These are phyloP conservation scores for Pichia nakasei DNA, from an alignment of 805 yeast species.

Conservation along the genomic window DNA sequence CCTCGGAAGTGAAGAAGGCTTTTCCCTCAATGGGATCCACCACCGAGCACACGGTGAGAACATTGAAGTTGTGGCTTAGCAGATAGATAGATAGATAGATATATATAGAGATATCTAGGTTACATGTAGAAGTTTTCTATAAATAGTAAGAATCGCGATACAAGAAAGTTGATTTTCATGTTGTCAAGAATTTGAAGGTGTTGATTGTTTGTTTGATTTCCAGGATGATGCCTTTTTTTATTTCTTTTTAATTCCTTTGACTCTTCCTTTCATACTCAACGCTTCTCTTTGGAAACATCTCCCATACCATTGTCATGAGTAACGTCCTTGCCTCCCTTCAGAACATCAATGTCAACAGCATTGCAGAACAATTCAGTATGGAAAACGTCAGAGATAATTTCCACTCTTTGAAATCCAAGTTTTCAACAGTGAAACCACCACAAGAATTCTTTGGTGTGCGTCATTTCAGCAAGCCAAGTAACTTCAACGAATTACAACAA, in stretches of 20 bases:
- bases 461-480: conserved; percentile 83
- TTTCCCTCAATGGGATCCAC: conserved; percentile 21
- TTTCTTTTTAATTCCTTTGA: not conserved
- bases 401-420: conserved; percentile 47
- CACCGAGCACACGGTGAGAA: conserved; percentile 27
- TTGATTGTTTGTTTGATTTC: too few species aligned
- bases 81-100: too few species aligned
- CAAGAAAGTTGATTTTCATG: too few species aligned
- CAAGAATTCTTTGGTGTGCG: conserved; percentile 91
- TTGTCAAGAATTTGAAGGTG: too few species aligned
- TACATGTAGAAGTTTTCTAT: too few species aligned
- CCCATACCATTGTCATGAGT: conserved; percentile 1
- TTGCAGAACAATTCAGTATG: conserved; percentile 40
- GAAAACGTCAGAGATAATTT: conserved; percentile 38
- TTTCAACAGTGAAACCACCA: conserved; percentile 74
- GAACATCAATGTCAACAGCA: conserved; percentile 16
- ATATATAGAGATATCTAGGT: too few species aligned
- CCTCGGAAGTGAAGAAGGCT: conserved; percentile 29
- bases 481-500: conserved; percentile 81
- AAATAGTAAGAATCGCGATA: too few species aligned
- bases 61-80: conserved; percentile 13
- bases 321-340: conserved; percentile 6
- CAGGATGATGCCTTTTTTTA: too few species aligned
- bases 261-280: not conserved
- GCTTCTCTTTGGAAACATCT: not conserved